Percentiles rank a stretch among this genome's conserved stretches.
Conservation (phyloP, 2,329 filamentous ascomycete species). For the Calonectria pteridis region DNA sequence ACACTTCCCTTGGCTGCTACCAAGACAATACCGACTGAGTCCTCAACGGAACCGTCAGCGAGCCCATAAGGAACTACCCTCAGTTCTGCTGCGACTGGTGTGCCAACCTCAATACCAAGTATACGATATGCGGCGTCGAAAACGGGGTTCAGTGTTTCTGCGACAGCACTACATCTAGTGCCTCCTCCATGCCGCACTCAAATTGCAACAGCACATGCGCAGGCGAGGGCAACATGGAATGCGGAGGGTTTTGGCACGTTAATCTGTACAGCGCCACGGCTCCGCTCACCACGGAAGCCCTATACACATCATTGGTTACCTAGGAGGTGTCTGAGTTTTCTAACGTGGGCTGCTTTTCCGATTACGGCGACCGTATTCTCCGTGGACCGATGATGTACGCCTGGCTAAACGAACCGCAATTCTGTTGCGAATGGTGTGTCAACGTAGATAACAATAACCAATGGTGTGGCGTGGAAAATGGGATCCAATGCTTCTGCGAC, state of each 20-base stretch:
- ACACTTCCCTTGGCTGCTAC: background rate
- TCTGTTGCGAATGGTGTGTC: conserved; percentile 10
- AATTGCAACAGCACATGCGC: background rate
- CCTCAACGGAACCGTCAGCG: background rate
- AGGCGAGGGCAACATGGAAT: background rate
- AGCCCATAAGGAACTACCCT: background rate
- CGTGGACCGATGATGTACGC: background rate
- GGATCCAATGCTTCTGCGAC: background rate
- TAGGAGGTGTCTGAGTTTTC: background rate
- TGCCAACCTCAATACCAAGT: background rate
- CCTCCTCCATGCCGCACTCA: background rate
- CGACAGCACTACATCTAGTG: background rate
- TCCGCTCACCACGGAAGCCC: background rate
- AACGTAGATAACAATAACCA: background rate
- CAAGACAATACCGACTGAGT: background rate
- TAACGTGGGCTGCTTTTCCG: background rate
- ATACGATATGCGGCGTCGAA: conserved; percentile 8
- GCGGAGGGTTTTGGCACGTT: background rate
- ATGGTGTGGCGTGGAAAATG: conserved; percentile 4
- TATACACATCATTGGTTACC: background rate
- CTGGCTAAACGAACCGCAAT: background rate
- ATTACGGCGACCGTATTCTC: background rate
- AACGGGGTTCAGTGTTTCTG: conserved; percentile 3
- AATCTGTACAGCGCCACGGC: conserved; percentile 5
- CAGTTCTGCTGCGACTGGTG: conserved; percentile 17